Base-by-base conservation (phyloP, 805 yeast species). In the Blastobotrys attinorum region DNA sequence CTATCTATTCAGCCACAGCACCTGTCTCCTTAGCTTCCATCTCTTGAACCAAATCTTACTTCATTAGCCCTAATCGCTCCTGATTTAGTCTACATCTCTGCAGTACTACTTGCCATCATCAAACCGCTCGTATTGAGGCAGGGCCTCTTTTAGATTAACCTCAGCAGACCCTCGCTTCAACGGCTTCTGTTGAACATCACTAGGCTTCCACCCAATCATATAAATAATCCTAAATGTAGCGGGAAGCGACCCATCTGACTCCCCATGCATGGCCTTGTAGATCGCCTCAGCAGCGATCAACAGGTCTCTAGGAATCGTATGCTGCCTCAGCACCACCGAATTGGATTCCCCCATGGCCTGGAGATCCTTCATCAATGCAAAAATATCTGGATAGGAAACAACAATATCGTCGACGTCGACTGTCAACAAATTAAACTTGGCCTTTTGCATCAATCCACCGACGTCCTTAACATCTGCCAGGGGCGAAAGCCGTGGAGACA, bases 161-260 rank as follows among this genome's bases (percentile, higher is more conserved):
- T 79, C 76, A 1, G 81, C 92, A 17, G 82, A 56, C 1, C 95
- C 95, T 49, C 94, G 68, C 40, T 72, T 72, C 47, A 83, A 70
- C 1, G 95, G 90, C 57, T 79, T 67, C 2, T 89, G 87, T 58
- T 83, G 86, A 40, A 63, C 58, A 4, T 75, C 75, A 43, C 84
- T 73, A 50, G 80, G 78, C 59, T 83, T 86, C 95, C 95, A 86
- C 2, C 95, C 95, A 57, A 86, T 83, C 87, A 85, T 81, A 58
- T 81, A 82, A 21, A 85, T 76, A 43, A 86, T 75, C 47, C 86
- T 67, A 63, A 76, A 86, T 0, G 95, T 85, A 7, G 86, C 88
- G 1, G 95, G 95, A n/a, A 85, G 59, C 0, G 77, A 65, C 3
- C 65, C 66, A 47, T 75, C 84, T 4, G 59, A 59, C 39, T 79